These are phyloP conservation scores for Coemansia sp. DNA, from an alignment of 192 early-diverging fungal genomes.

Conservation along the genomic window DNA sequence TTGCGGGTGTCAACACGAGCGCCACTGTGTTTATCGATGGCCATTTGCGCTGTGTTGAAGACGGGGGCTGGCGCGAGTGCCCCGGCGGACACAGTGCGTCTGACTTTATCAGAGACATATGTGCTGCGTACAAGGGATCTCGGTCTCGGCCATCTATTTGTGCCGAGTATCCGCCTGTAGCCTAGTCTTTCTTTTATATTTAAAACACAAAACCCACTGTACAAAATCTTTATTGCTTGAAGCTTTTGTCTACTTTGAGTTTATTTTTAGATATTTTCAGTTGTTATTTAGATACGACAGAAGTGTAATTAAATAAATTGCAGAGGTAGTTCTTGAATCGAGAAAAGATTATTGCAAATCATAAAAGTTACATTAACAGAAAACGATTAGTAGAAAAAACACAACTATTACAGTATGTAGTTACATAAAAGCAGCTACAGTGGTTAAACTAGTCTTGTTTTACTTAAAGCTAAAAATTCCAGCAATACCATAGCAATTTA, in stretches of 20 bases:
- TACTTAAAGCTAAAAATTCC: no score
- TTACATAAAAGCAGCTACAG: no score
- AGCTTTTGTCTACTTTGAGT: no score
- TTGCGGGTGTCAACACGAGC: conserved; percentile 55
- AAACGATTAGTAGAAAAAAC: no score
- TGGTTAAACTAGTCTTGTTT: no score
- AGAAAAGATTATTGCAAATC: no score
- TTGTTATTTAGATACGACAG: neutral
- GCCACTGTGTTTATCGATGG: conserved; percentile 64
- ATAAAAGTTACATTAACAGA: no score
- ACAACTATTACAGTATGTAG: no score
- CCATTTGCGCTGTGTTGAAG: conserved; percentile 61
- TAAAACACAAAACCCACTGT: neutral
- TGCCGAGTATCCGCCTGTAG: conserved; percentile 22
- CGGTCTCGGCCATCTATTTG: conserved; percentile 37
- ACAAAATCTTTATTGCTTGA: no score
- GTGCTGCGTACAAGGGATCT: conserved; percentile 39
- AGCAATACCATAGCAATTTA: neutral
- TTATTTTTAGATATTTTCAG: no score
- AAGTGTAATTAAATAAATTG: no score
- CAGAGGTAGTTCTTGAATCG: no score
- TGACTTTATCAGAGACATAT: conserved; percentile 54
- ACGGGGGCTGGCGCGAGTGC: conserved; percentile 58
- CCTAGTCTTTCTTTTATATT: neutral
- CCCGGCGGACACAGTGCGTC: conserved; percentile 27